A percentile compares a stretch with the other conserved stretches of the same genome.
phyloP scores from a whole-genome alignment of 1,139 yeast genomes.

The Blastobotrys indianensis region DNA sequence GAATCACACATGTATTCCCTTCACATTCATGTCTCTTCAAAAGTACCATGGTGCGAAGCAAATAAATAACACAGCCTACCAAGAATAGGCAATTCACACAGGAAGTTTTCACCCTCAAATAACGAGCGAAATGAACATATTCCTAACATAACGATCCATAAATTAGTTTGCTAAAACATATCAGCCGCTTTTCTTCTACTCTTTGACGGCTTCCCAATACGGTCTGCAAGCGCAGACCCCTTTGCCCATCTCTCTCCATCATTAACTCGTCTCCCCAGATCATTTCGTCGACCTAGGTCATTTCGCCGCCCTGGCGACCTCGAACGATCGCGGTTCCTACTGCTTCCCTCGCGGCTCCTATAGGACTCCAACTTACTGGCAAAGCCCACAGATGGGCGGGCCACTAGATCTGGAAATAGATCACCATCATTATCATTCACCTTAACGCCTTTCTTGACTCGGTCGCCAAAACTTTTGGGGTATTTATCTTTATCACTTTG shows the following conservation, averaged over 20 bases:
- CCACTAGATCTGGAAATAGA: constrained; percentile 3
- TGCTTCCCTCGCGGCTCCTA: too few relatives aligned
- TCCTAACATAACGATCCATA: not conserved
- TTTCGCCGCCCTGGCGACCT: not conserved
- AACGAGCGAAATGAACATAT: not conserved
- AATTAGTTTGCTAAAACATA: constrained; percentile 9
- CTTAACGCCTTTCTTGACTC: too few relatives aligned
- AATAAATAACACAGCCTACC: too few relatives aligned
- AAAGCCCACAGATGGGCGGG: constrained; percentile 1
- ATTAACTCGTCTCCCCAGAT: constrained; percentile 1
- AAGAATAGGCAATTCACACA: too few relatives aligned
- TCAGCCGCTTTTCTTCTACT: constrained; percentile 12
- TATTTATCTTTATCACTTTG: too few relatives aligned
- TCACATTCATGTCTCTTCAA: too few relatives aligned
- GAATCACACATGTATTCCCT: too few relatives aligned
- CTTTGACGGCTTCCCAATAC: not conserved
- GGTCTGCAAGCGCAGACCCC: constrained; percentile 11
- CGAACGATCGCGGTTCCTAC: not conserved
- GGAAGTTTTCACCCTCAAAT: too few relatives aligned
- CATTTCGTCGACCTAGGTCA: constrained; percentile 2
- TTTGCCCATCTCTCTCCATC: constrained; percentile 13
- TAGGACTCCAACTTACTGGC: not conserved
- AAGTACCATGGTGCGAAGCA: too few relatives aligned
- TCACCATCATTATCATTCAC: not conserved
- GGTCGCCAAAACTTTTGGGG: too few relatives aligned